Conservation (phyloP, 148 eudicot species). For the Hydrangea macrophylla region DNA sequence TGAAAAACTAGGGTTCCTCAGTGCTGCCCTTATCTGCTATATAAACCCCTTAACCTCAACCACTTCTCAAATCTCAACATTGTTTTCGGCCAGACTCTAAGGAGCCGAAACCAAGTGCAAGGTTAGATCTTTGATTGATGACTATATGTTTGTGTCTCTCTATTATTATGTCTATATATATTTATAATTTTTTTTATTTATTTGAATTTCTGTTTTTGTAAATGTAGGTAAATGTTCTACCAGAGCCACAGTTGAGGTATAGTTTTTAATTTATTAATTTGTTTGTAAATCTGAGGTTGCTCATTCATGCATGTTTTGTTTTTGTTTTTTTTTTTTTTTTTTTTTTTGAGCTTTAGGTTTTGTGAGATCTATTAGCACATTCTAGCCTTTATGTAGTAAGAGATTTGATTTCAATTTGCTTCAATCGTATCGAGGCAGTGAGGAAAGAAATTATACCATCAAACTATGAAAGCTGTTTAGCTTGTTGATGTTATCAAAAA, state of each 20-base stretch:
- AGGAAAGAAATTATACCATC: conserved; percentile 4
- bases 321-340: no score
- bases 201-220: no score
- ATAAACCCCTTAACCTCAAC: neutral
- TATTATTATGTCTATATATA: neutral
- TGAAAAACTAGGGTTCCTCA: neutral
- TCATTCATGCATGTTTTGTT: no score
- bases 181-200: no score
- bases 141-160: no score
- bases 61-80: neutral
- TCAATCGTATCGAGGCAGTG: neutral
- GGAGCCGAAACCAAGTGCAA: neutral
- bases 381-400: neutral
- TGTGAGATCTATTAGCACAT: no score
- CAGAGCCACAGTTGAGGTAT: neutral
- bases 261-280: neutral
- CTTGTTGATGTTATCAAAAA: conserved; percentile 6
- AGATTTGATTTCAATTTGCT: neutral
- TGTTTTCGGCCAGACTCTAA: neutral
- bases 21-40: neutral
- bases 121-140: no score
- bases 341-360: neutral
- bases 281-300: neutral
- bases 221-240: neutral
- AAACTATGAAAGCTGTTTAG: conserved; percentile 7